Evolutionary conservation across 495 filamentous ascomycete genomes (phyloP).

Genomic region (Pyrenula massariospora): DNA sequence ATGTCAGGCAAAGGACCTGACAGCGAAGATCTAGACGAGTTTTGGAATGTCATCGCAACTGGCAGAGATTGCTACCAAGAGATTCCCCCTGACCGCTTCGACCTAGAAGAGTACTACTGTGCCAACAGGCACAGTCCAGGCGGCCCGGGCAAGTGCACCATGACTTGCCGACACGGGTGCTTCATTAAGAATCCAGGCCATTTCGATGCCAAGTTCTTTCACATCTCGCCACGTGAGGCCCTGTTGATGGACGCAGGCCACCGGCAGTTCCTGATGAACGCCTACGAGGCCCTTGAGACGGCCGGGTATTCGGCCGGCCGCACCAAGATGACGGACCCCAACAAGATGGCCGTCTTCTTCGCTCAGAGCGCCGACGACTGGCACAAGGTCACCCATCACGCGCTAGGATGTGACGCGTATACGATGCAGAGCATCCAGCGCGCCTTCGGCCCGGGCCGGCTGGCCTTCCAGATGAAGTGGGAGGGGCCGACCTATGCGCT

Average conservation of each 20-base stretch:
- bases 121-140: slow-evolving; percentile 6
- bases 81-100: slow-evolving; percentile 11
- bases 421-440: slow-evolving; percentile 18
- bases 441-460: slow-evolving; percentile 18
- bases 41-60: slow-evolving; percentile 16
- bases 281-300: slow-evolving; percentile 25
- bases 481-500: slow-evolving; percentile 12
- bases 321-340: slow-evolving; percentile 13
- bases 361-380: slow-evolving; percentile 16
- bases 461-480: slow-evolving; percentile 19
- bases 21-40: slow-evolving; percentile 15
- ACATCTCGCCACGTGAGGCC: slow-evolving; percentile 26
- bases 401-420: slow-evolving; percentile 17
- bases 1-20: slow-evolving; percentile 27
- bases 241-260: slow-evolving; percentile 16
- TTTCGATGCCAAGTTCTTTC: slow-evolving; percentile 24
- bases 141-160: slow-evolving; percentile 7
- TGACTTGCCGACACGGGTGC: slow-evolving; percentile 14
- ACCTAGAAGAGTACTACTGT: slow-evolving; percentile 7
- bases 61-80: slow-evolving; percentile 12
- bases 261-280: slow-evolving; percentile 22
- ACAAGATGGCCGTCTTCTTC: slow-evolving; percentile 23
- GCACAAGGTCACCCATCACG: slow-evolving; percentile 11
- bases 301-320: slow-evolving; percentile 20
- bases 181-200: slow-evolving; percentile 14